These are phyloP conservation scores for Neltuma alba DNA, from an alignment of 306 rosid species.

Conservation along the genomic window DNA sequence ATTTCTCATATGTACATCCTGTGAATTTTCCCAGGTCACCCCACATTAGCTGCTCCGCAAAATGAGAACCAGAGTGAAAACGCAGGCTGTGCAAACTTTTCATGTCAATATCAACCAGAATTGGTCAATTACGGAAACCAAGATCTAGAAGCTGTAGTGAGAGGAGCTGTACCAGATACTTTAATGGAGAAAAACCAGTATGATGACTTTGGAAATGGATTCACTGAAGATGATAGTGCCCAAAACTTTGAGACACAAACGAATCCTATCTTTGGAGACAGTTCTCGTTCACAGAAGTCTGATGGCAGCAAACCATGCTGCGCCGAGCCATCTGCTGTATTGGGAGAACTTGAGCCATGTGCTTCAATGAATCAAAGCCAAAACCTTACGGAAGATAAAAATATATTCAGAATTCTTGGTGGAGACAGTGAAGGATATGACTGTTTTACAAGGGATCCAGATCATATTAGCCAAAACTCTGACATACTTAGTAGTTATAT, in stretches of 20 bases:
- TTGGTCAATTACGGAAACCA: constrained; percentile 7
- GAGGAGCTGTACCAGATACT: constrained; percentile 10
- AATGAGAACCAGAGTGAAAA: constrained; percentile 20
- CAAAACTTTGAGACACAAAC: constrained; percentile 14
- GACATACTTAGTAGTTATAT: constrained; percentile 20
- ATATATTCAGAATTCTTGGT: background rate
- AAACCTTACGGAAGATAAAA: constrained; percentile 10
- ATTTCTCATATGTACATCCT: background rate
- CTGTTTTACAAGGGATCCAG: constrained; percentile 12
- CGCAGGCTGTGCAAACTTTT: background rate
- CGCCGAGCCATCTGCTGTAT: background rate
- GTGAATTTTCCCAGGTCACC: background rate
- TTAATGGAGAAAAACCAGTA: constrained; percentile 17
- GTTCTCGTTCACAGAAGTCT: background rate
- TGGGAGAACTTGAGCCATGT: constrained; percentile 15
- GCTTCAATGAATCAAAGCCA: constrained; percentile 21
- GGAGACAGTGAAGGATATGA: background rate
- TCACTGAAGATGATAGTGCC: constrained; percentile 13
- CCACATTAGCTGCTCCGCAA: constrained; percentile 2
- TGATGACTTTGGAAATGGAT: constrained; percentile 15
- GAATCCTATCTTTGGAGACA: background rate
- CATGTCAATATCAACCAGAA: constrained; percentile 9
- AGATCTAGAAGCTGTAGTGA: constrained; percentile 18
- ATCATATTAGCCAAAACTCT: constrained; percentile 11
- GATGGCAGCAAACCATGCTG: background rate